These are phyloP conservation scores for Vitis labrusca DNA, from an alignment of 164 flowering plant genomes.

Conservation along the genomic window DNA sequence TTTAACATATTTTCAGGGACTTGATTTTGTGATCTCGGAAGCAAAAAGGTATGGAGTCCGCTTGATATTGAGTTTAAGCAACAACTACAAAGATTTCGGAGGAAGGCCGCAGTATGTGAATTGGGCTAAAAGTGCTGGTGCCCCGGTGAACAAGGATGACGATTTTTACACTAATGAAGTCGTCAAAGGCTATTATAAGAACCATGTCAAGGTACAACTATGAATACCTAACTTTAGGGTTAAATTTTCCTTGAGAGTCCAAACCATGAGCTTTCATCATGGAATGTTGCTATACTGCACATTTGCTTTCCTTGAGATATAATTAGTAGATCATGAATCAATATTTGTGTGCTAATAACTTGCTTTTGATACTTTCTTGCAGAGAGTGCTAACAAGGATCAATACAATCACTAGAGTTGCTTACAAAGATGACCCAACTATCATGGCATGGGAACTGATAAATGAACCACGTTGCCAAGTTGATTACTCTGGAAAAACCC, in stretches of 20 bases:
- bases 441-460: slow-evolving; percentile 60
- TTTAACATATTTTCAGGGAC: slow-evolving; percentile 26
- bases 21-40: slow-evolving; percentile 54
- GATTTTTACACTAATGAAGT: slow-evolving; percentile 40
- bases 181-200: slow-evolving; percentile 31
- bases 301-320: no score
- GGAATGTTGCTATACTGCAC: no score
- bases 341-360: neutral
- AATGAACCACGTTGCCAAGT: slow-evolving; percentile 50
- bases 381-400: slow-evolving; percentile 39
- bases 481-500: slow-evolving; percentile 44
- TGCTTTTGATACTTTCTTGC: neutral
- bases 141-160: slow-evolving; percentile 23
- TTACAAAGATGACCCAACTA: slow-evolving; percentile 45
- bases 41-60: slow-evolving; percentile 33
- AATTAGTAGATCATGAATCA: neutral
- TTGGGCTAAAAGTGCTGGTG: slow-evolving; percentile 43
- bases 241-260: no score
- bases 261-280: no score
- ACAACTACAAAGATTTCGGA: slow-evolving; percentile 49
- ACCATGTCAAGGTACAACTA: slow-evolving; percentile 35
- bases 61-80: slow-evolving; percentile 36
- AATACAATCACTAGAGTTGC: slow-evolving; percentile 36
- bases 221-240: no score
- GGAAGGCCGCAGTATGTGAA: slow-evolving; percentile 46